Percentiles rank a stretch among this genome's conserved stretches.
Evolutionary conservation across 2,329 filamentous ascomycete species (phyloP).

Genomic region (Cytospora piceicola): DNA sequence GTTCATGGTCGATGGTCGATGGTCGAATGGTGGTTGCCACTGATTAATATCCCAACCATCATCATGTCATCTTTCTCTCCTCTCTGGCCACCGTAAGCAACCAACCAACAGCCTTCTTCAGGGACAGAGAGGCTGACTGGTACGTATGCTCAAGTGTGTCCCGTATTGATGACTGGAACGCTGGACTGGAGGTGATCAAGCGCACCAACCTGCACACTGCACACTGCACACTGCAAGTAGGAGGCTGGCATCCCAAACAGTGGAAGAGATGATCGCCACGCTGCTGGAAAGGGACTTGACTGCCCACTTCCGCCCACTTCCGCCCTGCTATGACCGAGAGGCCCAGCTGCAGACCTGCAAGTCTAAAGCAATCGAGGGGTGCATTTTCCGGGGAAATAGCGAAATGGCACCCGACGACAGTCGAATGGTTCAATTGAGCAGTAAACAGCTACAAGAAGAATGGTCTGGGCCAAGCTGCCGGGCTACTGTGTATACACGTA

Average conservation of each 20-base stretch:
- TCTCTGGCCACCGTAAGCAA: too few relatives aligned
- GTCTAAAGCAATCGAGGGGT: neutral
- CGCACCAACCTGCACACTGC: neutral
- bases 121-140: too few relatives aligned
- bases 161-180: neutral
- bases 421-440: neutral
- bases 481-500: too few relatives aligned
- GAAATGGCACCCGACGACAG: neutral
- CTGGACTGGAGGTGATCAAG: neutral
- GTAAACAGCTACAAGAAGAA: neutral
- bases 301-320: slow-evolving; percentile 1
- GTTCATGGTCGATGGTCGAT: too few relatives aligned
- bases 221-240: neutral
- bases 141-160: too few relatives aligned
- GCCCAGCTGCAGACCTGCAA: neutral
- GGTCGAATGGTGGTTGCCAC: slow-evolving; percentile 3
- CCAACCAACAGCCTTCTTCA: too few relatives aligned
- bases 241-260: neutral
- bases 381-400: neutral
- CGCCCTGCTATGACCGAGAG: slow-evolving; percentile 7
- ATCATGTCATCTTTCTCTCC: too few relatives aligned
- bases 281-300: neutral
- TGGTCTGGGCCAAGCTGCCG: too few relatives aligned
- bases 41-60: neutral
- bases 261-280: slow-evolving; percentile 12